Evolutionary conservation across 169 alveolate genomes (phyloP).

Genomic region (Plasmodium blacklocki): DNA sequence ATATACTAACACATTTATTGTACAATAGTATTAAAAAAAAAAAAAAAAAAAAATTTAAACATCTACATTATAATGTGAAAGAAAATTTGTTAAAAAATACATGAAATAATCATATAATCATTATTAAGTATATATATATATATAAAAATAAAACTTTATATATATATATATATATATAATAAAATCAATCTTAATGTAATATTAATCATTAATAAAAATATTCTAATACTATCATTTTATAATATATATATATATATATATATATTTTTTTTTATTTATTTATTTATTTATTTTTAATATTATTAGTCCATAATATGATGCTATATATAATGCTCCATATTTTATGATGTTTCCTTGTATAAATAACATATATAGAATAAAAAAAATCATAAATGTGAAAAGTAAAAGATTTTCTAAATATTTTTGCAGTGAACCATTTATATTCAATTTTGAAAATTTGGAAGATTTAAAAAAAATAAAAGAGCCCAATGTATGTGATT

Average conservation of each 20-base stretch:
- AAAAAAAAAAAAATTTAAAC: no score
- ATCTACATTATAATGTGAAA: no score
- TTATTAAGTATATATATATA: not conserved
- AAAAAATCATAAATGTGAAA: slow-evolving; percentile 14
- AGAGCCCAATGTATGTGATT: not conserved
- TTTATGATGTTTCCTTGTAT: not conserved
- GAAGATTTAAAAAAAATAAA: slow-evolving; percentile 69
- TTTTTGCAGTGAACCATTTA: slow-evolving; percentile 20
- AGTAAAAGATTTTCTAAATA: slow-evolving; percentile 18
- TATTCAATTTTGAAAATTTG: slow-evolving; percentile 68
- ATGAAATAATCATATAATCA: no score
- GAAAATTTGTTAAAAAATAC: no score
- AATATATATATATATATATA: slow-evolving; percentile 10
- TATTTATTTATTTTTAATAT: slow-evolving; percentile 1
- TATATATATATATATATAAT: slow-evolving; percentile 4
- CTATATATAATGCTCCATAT: not conserved
- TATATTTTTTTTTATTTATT: not conserved
- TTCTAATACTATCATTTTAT: not conserved
- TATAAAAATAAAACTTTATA: not conserved
- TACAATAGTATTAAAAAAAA: no score
- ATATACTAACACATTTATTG: no score
- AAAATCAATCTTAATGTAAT: not conserved
- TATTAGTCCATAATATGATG: not conserved
- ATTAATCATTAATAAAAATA: not conserved
- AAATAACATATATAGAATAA: not conserved